These are phyloP conservation scores for Quaeritorhiza haematococci DNA, from an alignment of 371 early-diverging fungal genomes.

Conservation along the genomic window DNA sequence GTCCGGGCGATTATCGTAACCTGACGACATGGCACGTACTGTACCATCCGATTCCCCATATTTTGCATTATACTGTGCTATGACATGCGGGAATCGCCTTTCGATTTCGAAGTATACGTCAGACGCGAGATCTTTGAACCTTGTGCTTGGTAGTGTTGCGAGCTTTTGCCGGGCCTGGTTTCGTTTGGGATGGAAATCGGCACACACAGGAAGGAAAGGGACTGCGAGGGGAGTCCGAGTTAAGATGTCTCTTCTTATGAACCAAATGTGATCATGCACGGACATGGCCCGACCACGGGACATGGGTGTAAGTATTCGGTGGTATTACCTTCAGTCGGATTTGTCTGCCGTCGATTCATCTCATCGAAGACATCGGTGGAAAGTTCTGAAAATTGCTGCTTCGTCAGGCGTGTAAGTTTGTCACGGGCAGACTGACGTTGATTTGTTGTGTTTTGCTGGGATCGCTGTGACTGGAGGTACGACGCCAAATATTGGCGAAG, in stretches of 20 bases:
- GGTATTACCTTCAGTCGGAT: constrained; percentile 60
- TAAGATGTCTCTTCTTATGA: too few relatives aligned
- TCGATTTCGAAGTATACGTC: constrained; percentile 84
- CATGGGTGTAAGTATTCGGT: neutral
- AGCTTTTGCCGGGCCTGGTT: constrained; percentile 96
- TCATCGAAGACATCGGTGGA: constrained; percentile 96
- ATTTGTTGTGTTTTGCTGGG: neutral
- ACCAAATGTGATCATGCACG: too few relatives aligned
- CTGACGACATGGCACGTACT: too few relatives aligned
- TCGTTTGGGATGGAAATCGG: constrained; percentile 88
- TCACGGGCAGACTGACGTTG: constrained; percentile 61
- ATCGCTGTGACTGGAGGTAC: constrained; percentile 15
- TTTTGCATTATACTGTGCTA: neutral
- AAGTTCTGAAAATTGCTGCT: constrained; percentile 87
- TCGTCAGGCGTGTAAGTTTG: constrained; percentile 74
- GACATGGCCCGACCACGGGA: too few relatives aligned
- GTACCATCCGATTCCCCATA: too few relatives aligned
- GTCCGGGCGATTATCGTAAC: too few relatives aligned
- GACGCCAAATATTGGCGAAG: constrained; percentile 23
- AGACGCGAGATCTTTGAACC: constrained; percentile 87
- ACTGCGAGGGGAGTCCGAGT: constrained; percentile 44
- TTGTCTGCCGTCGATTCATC: constrained; percentile 64
- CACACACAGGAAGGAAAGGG: constrained; percentile 77
- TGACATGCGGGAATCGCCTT: constrained; percentile 27
- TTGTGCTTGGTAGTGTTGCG: constrained; percentile 75